Evolutionary conservation across 2,329 filamentous ascomycete species (phyloP), one percentile per base, ranked within the genome.

Genomic region (Nemania sp.): DNA sequence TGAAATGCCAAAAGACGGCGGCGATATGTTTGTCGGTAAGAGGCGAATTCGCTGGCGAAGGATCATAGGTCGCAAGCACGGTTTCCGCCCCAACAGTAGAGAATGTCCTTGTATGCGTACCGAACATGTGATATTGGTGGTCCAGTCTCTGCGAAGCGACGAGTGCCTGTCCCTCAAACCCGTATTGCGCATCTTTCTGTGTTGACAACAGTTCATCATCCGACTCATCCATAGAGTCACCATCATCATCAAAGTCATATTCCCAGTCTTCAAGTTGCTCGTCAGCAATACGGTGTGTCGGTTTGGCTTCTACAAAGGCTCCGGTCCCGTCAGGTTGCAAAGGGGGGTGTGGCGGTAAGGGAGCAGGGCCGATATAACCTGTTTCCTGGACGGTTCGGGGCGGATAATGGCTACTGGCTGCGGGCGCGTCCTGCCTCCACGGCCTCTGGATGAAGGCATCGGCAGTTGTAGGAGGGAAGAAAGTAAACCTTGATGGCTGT

Each of bases 1-100:
- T 85, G 69, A 97, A 97, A 71, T 97, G 91, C 70, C 88, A 88
- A 69, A 97, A 97, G 6, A 96, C 86, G 24, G 86, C 82, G 12
- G 90, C 87, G 9, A 90, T 93, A 59, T 88, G 86, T 2, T 84
- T 81, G 60, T 97, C 91, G 62, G 86, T 89, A 23, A 97, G 75
- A 26, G 94, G 92, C 33, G 86, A 87, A 26, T 82, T 83, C 19
- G 79, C 73, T 3, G 83, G 80, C 1, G 83, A 83, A 5, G 88
- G 86, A 34, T 80, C 78, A 63, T 92, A 91, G 2, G 81, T 84
- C 12, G 84, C 79, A 40, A 91, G 75, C 26, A 79, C 75, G 49
- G 79, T 73, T 30, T 77, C 76, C 14, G 77, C 70, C 1, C 74
- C 75, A 62, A 78, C 76, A 3, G 73, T 70, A 3, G 77, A 75